Evolutionary conservation across 2,329 filamentous ascomycete genomes (phyloP).

Genomic region (Beauveria scarabaeidicola): DNA sequence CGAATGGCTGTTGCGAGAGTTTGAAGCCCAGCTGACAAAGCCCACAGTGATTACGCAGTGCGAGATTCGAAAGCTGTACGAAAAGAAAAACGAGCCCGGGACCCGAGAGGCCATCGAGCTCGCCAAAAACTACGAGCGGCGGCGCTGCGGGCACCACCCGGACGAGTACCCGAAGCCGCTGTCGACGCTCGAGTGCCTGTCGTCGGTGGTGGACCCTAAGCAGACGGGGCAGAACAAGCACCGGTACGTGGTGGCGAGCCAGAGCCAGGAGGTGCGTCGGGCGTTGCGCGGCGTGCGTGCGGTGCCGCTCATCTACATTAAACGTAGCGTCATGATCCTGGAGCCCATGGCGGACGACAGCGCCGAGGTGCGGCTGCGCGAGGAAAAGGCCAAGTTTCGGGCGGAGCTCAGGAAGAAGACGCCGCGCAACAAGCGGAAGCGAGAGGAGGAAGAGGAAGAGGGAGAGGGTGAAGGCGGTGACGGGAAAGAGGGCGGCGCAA

Average conservation of each 20-base stretch:
- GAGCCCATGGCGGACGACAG: constrained; percentile 67
- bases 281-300: constrained; percentile 59
- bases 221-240: constrained; percentile 63
- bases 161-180: constrained; percentile 64
- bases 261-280: constrained; percentile 56
- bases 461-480: constrained; percentile 31
- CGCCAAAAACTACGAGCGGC: constrained; percentile 67
- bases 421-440: constrained; percentile 44
- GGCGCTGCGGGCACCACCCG: constrained; percentile 70
- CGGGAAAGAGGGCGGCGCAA: constrained; percentile 21
- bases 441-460: constrained; percentile 28
- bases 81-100: constrained; percentile 45
- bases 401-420: constrained; percentile 50
- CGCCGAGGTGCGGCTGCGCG: constrained; percentile 52
- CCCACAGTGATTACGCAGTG: constrained; percentile 67
- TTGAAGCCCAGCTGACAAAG: constrained; percentile 10
- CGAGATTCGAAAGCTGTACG: constrained; percentile 71
- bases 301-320: constrained; percentile 71
- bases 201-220: constrained; percentile 72
- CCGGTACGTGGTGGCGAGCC: constrained; percentile 68
- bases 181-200: constrained; percentile 60
- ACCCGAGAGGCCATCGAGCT: constrained; percentile 56
- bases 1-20: not conserved
- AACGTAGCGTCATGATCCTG: constrained; percentile 62
- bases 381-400: constrained; percentile 68